Base-by-base conservation (phyloP, 106 monocot species). In the Dactylorhiza incarnata region DNA sequence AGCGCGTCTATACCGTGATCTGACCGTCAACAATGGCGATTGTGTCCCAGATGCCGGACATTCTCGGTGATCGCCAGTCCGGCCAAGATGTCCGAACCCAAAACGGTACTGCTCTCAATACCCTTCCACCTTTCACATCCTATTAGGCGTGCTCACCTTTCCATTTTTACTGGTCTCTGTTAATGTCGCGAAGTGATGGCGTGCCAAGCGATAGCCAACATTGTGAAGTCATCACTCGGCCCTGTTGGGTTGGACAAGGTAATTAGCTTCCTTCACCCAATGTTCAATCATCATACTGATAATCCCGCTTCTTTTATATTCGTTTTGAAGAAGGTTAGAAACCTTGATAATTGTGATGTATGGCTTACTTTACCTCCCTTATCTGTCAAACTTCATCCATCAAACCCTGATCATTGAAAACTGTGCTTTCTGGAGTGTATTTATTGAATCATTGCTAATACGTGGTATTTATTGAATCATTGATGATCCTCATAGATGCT, bases 171-270 rank as follows among this genome's bases (percentile, higher is more conserved):
- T 79, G 10, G 0, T 74, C 50, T 71, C 48, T 47, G 67, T 24
- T 63, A 29, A 71, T 26, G 71, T 70, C 59, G 15, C 22, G 62
- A 87, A 97, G 97, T 94, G 67, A 55, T 97, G 77, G 89, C 94
- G 53, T 97, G 97, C 84, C 93, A 94, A 76, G 94, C 97, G 45
- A 87, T 97, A 1, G 89, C 94, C 48, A 97, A 97, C 82, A 94
- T 97, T 59, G 94, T 97, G 66, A 94, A 94, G 81, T 94, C 97
- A 5, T 97, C 93, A 14, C 94, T 97, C 46, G 97, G 97, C 5
- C 94, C 97, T 16, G 97, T 97, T 11, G 97, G 94, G n/a, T 94
- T 97, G 43, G 97, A 97, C 78, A 97, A 97, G 88, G 91, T 91
- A 63, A 20, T 37, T 0, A 54, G 13, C 20, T 44, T 68, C 14